These are phyloP conservation scores for Tylopilus intermedius DNA, from an alignment of 768 basidiomycete genomes.

Conservation along the genomic window DNA sequence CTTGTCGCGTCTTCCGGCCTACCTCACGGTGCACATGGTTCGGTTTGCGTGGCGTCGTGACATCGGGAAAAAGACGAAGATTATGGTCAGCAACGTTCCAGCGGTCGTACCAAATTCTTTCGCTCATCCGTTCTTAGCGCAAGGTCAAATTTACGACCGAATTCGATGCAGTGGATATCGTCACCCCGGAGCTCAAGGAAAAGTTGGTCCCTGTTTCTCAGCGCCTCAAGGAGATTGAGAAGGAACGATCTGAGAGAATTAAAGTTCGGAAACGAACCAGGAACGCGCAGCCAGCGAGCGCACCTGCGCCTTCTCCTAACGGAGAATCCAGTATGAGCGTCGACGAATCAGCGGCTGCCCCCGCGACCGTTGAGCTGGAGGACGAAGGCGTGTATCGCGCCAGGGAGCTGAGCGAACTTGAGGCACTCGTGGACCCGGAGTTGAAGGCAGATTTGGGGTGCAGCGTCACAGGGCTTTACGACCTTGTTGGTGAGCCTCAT, in stretches of 20 bases:
- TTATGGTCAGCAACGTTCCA: conserved; percentile 60
- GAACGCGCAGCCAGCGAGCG: conserved; percentile 14
- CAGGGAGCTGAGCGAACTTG: conserved; percentile 62
- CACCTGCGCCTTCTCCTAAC: conserved; percentile 17
- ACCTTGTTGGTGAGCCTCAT: conserved; percentile 70
- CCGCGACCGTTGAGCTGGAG: conserved; percentile 38
- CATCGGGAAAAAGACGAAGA: conserved; percentile 90
- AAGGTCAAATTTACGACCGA: conserved; percentile 92
- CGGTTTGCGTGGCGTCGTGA: conserved; percentile 94
- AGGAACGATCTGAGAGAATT: conserved; percentile 76
- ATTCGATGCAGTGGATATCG: conserved; percentile 79
- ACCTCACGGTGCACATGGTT: conserved; percentile 90
- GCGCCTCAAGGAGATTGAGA: conserved; percentile 73
- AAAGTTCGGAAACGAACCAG: conserved; percentile 79
- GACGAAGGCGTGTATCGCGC: conserved; percentile 61
- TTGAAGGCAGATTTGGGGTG: conserved; percentile 66
- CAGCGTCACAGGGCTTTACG: conserved; percentile 81
- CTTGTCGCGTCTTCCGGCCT: conserved; percentile 76
- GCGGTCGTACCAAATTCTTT: not conserved
- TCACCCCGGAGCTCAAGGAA: conserved; percentile 69
- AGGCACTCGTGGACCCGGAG: conserved; percentile 56
- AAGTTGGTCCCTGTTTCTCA: conserved; percentile 69
- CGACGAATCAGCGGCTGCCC: conserved; percentile 38
- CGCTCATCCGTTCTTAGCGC: conserved; percentile 40
- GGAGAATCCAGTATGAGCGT: conserved; percentile 37